Base-by-base conservation (phyloP, 2,329 filamentous ascomycete species). In the Alternaria conjuncta region DNA sequence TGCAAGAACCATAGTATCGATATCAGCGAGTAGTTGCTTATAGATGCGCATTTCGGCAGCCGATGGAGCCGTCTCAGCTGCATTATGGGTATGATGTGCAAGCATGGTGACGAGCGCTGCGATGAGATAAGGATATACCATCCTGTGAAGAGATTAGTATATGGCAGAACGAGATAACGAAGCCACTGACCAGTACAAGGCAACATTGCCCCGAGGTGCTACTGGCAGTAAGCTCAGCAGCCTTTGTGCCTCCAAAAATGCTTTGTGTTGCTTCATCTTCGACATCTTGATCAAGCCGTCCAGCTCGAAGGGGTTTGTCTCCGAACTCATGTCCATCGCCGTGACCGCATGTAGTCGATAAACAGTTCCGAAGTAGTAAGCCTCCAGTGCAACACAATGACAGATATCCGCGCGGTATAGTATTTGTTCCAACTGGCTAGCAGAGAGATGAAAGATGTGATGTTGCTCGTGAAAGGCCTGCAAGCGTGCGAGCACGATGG, bases 331-430 rank as follows among this genome's bases (percentile, higher is more conserved):
- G 10, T 65, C 67, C 12, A 72, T 44, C 3, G 51, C 61, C 20
- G 65, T 26, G 54, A 72, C 67, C 8, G 69, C 63, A 20, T 74
- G 60, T 10, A 72, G 13, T 21, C 71, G 65, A 43, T 69, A 73
- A 6, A 72, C 66, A 13, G 71, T 73, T 5, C 71, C 66, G 44
- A 76, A 76, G 47, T 74, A 76, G 6, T 67, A 63, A 13, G 69
- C 69, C 50, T 76, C 72, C 3, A 74, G 56, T 4, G 23, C 41
- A 21, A 74, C 55, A 2, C 63, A 58, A 43, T 76, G 74, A 5
- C 68, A 55, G 2, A 76, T 57, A 46, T 76, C 74, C 8, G 72
- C 71, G 10, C 66, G 68, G 26, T 75, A 76, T 4, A 76, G 64
- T 12, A 75, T 43, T 28, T 74, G 68, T 30, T 67, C 64, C 13